phyloP scores from a whole-genome alignment of 306 rosid genomes.

The Ziziphus jujuba region DNA sequence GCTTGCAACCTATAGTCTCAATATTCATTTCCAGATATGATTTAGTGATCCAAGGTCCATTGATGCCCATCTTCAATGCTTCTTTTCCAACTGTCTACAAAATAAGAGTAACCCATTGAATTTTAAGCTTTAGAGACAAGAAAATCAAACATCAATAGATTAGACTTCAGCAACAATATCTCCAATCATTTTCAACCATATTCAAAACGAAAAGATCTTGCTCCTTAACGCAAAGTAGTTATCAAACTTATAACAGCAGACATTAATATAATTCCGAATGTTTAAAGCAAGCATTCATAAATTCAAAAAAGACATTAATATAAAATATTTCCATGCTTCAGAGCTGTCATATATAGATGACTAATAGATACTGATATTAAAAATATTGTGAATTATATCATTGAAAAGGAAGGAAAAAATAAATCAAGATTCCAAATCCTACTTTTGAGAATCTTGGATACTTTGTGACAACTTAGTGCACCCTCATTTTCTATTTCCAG shows the following conservation, averaged over 20 bases:
- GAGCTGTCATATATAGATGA: too few species aligned
- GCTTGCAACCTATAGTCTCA: slow-evolving; percentile 74
- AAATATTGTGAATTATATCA: too few species aligned
- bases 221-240: not conserved
- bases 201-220: not conserved
- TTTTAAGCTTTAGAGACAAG: not conserved
- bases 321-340: too few species aligned
- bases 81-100: slow-evolving; percentile 93
- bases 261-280: not conserved
- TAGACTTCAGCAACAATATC: slow-evolving; percentile 4
- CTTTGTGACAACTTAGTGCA: too few species aligned
- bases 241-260: not conserved
- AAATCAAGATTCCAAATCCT: too few species aligned
- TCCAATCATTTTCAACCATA: slow-evolving; percentile 9
- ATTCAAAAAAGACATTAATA: too few species aligned
- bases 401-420: too few species aligned
- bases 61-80: slow-evolving; percentile 70
- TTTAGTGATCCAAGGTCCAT: slow-evolving; percentile 91
- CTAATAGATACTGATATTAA: too few species aligned
- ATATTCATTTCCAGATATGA: slow-evolving; percentile 98
- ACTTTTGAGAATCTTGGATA: too few species aligned
- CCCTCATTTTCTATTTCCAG: too few species aligned
- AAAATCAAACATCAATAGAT: slow-evolving; percentile 3
- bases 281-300: not conserved
- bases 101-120: slow-evolving; percentile 1